phyloP scores from a whole-genome alignment of 176 grass and related monocot genomes.

The Avena sativa region DNA sequence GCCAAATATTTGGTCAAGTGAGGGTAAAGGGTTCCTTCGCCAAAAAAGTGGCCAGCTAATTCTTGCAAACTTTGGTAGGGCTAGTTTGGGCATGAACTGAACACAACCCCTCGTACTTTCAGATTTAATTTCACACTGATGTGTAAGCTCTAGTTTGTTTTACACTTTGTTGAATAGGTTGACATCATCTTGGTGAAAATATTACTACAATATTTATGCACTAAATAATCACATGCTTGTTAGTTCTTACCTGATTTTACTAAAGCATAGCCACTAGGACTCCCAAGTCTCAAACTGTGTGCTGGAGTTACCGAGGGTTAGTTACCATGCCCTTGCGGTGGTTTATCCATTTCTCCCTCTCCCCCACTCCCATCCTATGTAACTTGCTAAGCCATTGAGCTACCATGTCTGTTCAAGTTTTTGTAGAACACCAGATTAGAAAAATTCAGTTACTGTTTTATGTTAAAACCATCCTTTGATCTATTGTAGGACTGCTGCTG shows the following conservation, averaged over 20 bases:
- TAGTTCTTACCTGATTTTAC: neutral
- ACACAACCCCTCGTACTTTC: neutral
- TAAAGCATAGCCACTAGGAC: slow-evolving; percentile 7
- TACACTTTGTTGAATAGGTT: neutral
- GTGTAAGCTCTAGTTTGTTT: neutral
- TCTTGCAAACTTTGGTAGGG: too few relatives aligned
- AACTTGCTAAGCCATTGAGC: neutral
- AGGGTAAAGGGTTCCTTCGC: too few relatives aligned
- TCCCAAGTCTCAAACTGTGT: neutral
- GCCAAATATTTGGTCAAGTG: too few relatives aligned
- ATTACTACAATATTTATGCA: slow-evolving; percentile 3
- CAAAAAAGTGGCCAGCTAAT: too few relatives aligned
- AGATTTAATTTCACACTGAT: neutral
- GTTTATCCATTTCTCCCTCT: neutral
- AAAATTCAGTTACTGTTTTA: too few relatives aligned
- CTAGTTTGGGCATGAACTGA: too few relatives aligned
- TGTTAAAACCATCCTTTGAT: too few relatives aligned
- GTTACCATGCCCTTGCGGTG: neutral
- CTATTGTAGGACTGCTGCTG: too few relatives aligned
- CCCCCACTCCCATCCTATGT: neutral
- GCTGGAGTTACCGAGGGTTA: neutral
- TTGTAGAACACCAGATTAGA: too few relatives aligned
- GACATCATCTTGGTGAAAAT: neutral
- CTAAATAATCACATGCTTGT: neutral
- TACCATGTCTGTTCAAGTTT: too few relatives aligned